Evolutionary conservation across 306 rosid species (phyloP).

Genomic region (Hippophae rhamnoides): DNA sequence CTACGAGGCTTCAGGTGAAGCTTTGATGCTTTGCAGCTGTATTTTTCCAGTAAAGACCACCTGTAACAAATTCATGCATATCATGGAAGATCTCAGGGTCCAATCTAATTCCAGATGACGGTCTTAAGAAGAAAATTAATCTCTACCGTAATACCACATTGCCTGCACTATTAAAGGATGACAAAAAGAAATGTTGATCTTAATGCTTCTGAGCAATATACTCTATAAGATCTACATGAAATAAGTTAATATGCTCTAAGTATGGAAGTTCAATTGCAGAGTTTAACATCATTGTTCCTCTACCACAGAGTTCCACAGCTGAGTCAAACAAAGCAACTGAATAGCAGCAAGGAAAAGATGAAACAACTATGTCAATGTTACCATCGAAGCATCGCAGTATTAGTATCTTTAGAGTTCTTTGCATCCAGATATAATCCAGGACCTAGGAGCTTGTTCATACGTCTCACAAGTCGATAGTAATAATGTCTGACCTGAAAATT

Average conservation of each 20-base stretch:
- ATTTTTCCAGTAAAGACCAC: slow-evolving; percentile 98
- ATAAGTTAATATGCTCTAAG: not conserved
- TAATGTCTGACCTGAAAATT: slow-evolving; percentile 81
- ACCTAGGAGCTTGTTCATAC: slow-evolving; percentile 96
- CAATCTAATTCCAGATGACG: slow-evolving; percentile 16
- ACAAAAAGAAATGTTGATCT: not conserved
- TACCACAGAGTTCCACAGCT: not conserved
- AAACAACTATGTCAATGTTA: slow-evolving; percentile 19
- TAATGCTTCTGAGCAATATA: slow-evolving; percentile 2
- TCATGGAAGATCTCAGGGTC: slow-evolving; percentile 12
- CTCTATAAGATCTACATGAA: not conserved
- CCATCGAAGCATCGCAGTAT: slow-evolving; percentile 99
- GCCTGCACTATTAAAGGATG: slow-evolving; percentile 5
- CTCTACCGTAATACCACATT: not conserved
- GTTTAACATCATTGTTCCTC: slow-evolving; percentile 1
- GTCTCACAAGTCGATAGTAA: slow-evolving; percentile 94
- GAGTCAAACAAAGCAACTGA: not conserved
- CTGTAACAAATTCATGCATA: slow-evolving; percentile 35
- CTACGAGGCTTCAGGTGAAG: slow-evolving; percentile 96
- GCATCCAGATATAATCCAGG: slow-evolving; percentile 89
- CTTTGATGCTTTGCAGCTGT: slow-evolving; percentile 98
- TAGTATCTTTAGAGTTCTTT: slow-evolving; percentile 85
- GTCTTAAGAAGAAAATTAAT: slow-evolving; percentile 1
- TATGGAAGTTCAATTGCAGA: not conserved
- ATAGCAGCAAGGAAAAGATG: too few relatives aligned